Evolutionary conservation across 495 filamentous ascomycete species (phyloP), one percentile per base, ranked within the genome.

Genomic region (Cladorrhinum samala): DNA sequence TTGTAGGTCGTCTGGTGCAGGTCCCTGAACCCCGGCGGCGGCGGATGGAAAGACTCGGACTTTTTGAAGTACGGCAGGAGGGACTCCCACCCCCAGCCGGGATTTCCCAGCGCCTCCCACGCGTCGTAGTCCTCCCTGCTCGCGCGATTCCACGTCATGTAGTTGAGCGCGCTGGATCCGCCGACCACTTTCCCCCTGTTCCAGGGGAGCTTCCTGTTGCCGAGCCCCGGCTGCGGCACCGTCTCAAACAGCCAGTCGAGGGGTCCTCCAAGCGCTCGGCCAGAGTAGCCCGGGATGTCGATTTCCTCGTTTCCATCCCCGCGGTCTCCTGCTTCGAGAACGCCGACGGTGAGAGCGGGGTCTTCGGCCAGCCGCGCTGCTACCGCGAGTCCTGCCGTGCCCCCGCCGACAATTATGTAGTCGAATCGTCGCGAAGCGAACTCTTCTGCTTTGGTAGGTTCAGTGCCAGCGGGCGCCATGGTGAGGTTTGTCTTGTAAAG

Each of bases 371-470:
- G 71, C 0, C 79, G 68, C 51, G 72, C 72, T 2, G 81, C 80
- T 1, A 83, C 63, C 3, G 70, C 73, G n/a, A 84, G 68, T 5
- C 80, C 80, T 21, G 74, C 69, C 1, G 79, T 81, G 7, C 78
- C 79, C 39, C 78, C 78, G 21, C 80, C 80, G 9, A 80, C 62
- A 14, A 83, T 59, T 11, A 94, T 68, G 70, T 87, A 92, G 73
- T 94, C 88, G 69, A 83, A 91, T 70, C 70, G 70, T 70, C 78
- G 74, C 20, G 73, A 68, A 51, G 80, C 80, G 55, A 79, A 63
- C 2, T 42, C 50, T 4, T 57, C 46, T 0, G 41, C 53, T 17
- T 47, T 23, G 0, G 24, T 47, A 14, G 11, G 7, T 19, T 45
- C n/a, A n/a, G n/a, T 13, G 42, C 17, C 20, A 45, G 5, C 39